phyloP scores from a whole-genome alignment of 2,329 filamentous ascomycete genomes.

The Calonectria crousiana region DNA sequence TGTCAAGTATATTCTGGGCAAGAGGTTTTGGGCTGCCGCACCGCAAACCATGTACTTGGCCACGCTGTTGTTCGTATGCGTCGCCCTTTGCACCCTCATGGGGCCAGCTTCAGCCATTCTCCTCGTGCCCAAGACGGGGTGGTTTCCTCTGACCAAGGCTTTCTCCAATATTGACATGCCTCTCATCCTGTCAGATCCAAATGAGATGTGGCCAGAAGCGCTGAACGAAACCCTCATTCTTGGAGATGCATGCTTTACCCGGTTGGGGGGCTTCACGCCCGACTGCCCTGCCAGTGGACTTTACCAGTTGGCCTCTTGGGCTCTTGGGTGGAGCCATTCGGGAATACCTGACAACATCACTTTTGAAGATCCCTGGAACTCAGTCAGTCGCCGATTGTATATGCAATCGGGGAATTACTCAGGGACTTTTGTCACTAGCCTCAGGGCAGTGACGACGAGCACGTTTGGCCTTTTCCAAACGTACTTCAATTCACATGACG shows the following conservation, averaged over 20 bases:
- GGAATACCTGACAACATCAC: conserved; percentile 16
- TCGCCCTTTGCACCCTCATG: conserved; percentile 2
- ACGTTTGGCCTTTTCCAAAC: conserved; percentile 7
- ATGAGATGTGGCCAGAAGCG: neutral
- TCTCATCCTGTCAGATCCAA: neutral
- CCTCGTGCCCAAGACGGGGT: neutral
- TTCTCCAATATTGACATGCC: neutral
- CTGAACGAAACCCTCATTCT: neutral
- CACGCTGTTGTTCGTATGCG: neutral
- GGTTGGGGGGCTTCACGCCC: neutral
- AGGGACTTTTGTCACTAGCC: conserved; percentile 8
- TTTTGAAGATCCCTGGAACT: conserved; percentile 8
- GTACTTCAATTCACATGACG: neutral
- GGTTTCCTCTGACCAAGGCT: neutral
- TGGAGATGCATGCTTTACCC: neutral
- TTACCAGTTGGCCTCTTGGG: neutral
- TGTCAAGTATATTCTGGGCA: neutral
- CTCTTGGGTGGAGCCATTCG: neutral
- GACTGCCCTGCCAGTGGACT: conserved; percentile 9
- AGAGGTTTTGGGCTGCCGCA: neutral
- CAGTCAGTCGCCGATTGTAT: neutral
- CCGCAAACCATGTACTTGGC: neutral
- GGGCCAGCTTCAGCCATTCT: conserved; percentile 19
- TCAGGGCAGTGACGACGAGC: neutral
- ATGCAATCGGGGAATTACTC: neutral